Evolutionary conservation across 768 basidiomycete species (phyloP).

Genomic region (Tulasnella sp.): DNA sequence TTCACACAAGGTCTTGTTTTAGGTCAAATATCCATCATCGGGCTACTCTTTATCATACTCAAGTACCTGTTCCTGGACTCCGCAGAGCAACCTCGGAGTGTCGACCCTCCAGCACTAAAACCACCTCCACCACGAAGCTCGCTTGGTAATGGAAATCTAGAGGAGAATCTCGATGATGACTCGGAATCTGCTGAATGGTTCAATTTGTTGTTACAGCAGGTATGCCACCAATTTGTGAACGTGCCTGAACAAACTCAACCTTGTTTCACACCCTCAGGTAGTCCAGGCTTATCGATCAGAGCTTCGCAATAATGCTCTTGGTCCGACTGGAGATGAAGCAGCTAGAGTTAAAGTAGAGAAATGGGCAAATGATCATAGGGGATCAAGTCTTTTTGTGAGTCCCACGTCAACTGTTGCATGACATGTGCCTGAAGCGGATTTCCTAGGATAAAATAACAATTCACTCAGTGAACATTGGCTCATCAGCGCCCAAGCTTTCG

Average conservation of each 20-base stretch:
- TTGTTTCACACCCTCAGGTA: constrained; percentile 35
- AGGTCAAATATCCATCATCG: constrained; percentile 78
- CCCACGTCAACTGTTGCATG: neutral
- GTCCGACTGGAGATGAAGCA: constrained; percentile 68
- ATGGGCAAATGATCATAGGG: constrained; percentile 67
- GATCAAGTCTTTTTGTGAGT: constrained; percentile 52
- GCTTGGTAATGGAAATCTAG: constrained; percentile 24
- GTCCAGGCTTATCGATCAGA: constrained; percentile 63
- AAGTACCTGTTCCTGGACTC: constrained; percentile 93
- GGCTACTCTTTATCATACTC: constrained; percentile 66
- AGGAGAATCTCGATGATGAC: constrained; percentile 26
- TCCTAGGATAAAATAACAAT: constrained; percentile 72
- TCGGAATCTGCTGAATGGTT: constrained; percentile 85
- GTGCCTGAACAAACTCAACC: neutral
- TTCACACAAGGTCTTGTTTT: constrained; percentile 93
- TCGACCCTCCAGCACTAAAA: constrained; percentile 23
- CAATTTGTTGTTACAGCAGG: constrained; percentile 71
- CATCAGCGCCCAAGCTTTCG: constrained; percentile 62
- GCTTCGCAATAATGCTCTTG: constrained; percentile 54
- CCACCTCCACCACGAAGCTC: constrained; percentile 10
- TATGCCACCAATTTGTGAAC: too few species aligned
- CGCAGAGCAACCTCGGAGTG: constrained; percentile 13
- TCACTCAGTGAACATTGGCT: constrained; percentile 71
- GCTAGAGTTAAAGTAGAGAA: constrained; percentile 67
- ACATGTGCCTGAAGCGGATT: neutral